Evolutionary conservation across 257 asterid species (phyloP), one percentile per base, ranked within the genome.

Genomic region (Jacaranda mimosifolia): DNA sequence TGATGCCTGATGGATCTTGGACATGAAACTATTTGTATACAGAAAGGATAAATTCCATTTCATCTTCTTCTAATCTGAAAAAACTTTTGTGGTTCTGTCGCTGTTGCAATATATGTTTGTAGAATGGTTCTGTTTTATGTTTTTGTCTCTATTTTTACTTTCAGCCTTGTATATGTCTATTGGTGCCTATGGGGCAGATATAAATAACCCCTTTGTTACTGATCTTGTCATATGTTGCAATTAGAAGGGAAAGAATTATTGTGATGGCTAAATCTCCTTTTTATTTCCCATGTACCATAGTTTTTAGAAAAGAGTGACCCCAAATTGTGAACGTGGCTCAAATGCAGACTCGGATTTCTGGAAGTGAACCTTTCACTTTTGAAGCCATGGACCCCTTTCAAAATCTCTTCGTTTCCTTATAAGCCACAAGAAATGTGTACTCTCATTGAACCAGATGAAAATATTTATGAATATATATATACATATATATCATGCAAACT

Each of bases 251-350:
- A 48, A 3, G 17, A 62, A 62, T 26, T 32, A 14, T 32, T 35
- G 46, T 62, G 46, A 60, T 60, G 43, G 17, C 40, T 9, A 19
- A 19, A 11, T 45, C 5, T 43, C 21, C 45, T 11, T 43, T 10
- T 68, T 4, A 4, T 26, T 43, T 19, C 19, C 9, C 17, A 9
- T 62, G 15, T 18, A 14, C 5, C 17, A 36, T 57, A 8, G 17
- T 79, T 43, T 51, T 57, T 32, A 46, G 65, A 70, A 66, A 76
- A 67, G 57, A 26, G 79, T 66, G 85, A 49, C 36, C 73, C 56
- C 39, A 72, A 81, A 19, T 73, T 77, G 63, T 53, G 21, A 77
- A 67, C 85, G 85, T 77, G 85, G 85, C 79, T 69, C 63, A 77
- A 81, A 48, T 51, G 52, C 32, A 32, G 63, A 51, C 85, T 81